Evolutionary conservation across 768 basidiomycete genomes (phyloP), one percentile per base, ranked within the genome.

Genomic region (Kwoniella europaea): DNA sequence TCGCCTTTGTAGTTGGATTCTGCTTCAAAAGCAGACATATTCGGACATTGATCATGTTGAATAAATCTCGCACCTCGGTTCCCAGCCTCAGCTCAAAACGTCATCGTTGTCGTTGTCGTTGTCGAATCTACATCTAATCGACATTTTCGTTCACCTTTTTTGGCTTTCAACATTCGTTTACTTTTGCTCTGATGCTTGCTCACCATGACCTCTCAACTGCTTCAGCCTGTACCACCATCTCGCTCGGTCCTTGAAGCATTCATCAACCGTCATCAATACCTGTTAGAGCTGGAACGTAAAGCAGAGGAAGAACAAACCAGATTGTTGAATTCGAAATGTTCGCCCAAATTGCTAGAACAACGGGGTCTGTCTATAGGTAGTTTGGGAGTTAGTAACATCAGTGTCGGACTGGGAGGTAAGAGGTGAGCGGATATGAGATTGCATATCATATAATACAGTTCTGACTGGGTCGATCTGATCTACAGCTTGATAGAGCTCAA

Each of bases 401-500:
- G 88, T 62, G 87, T 97, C 18, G 96, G 95, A 2, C 87, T 98
- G 4, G 95, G 94, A 29, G 95, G 94, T 29, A 95, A 94, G 86
- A 94, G 90, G 94, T 96, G 82, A 80, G 82, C 27, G 27, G 27
- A 27, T 27, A 27, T 27, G 27, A 27, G 27, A 27, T 27, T 27
- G 4, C 27, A 27, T 27, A 27, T 27, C 27, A 3, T 27, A 27
- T 27, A 18, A n/a, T 20, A 7, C 12, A 27, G 61, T 44, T 35
- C 29, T 58, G 44, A 68, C 20, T 0, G 18, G 29, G 10, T 53
- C 9, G 24, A 10, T 41, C 27, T 35, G 43, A 46, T 29, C n/a
- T 50, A 2, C 63, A 96, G 94, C 57, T 85, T 98, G 68, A 88
- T 98, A 67, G 93, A 96, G 82, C 86, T 98, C 6, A 91, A 93